Conservation (phyloP, 768 basidiomycete genomes). For the Favolaschia claudopus region DNA sequence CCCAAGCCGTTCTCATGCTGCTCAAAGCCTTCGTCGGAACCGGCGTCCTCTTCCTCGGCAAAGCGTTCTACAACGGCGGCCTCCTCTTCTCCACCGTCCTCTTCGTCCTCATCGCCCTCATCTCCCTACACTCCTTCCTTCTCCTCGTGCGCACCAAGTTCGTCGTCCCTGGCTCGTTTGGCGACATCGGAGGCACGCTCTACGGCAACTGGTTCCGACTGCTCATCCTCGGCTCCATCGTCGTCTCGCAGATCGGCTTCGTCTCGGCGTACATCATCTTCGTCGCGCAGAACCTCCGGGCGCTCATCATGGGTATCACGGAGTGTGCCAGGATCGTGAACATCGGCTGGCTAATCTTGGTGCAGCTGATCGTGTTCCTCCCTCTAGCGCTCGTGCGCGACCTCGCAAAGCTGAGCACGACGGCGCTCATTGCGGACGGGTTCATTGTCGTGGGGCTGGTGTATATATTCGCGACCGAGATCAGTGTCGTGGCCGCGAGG, state of each 20-base stretch:
- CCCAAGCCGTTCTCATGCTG: slow-evolving; percentile 93
- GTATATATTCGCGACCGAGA: slow-evolving; percentile 90
- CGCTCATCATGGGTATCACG: slow-evolving; percentile 84
- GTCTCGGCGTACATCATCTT: slow-evolving; percentile 94
- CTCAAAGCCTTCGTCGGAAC: slow-evolving; percentile 96
- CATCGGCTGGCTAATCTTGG: slow-evolving; percentile 81
- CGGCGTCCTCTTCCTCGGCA: slow-evolving; percentile 94
- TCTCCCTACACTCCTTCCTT: slow-evolving; percentile 94
- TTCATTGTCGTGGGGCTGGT: slow-evolving; percentile 91
- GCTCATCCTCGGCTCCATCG: slow-evolving; percentile 85
- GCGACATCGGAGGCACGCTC: slow-evolving; percentile 92
- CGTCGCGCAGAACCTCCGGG: slow-evolving; percentile 89
- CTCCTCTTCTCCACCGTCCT: slow-evolving; percentile 85
- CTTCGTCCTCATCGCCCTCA: slow-evolving; percentile 80
- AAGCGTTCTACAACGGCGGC: slow-evolving; percentile 96
- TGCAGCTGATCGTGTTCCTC: slow-evolving; percentile 86
- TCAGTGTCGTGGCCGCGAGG: slow-evolving; percentile 64
- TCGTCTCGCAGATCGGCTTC: slow-evolving; percentile 90
- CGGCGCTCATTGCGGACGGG: slow-evolving; percentile 91
- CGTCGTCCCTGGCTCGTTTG: slow-evolving; percentile 91
- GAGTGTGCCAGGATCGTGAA: slow-evolving; percentile 73
- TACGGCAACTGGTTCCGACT: slow-evolving; percentile 96
- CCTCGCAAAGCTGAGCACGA: slow-evolving; percentile 92
- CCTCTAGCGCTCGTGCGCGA: slow-evolving; percentile 91
- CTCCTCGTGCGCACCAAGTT: slow-evolving; percentile 89